phyloP scores from a whole-genome alignment of 2,329 filamentous ascomycete genomes.

The Alternaria brassicicola region DNA sequence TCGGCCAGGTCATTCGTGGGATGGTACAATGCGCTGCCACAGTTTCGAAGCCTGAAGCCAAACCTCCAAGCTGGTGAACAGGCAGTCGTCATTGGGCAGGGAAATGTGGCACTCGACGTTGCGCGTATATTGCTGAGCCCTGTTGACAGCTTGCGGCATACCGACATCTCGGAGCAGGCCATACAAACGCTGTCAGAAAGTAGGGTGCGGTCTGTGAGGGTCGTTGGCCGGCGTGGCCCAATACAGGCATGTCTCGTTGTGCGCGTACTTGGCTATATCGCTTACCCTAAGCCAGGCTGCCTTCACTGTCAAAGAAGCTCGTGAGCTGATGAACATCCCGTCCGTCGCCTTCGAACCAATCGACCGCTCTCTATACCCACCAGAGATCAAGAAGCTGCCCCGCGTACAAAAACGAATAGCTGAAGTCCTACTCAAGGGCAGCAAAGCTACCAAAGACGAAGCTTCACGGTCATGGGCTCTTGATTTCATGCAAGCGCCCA shows the following conservation, averaged over 20 bases:
- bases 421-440: slow-evolving; percentile 80
- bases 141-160: slow-evolving; percentile 73
- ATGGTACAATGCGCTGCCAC: slow-evolving; percentile 97
- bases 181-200: slow-evolving; percentile 74
- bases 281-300: slow-evolving; percentile 65
- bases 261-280: neutral
- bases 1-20: slow-evolving; percentile 94
- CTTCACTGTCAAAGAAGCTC: slow-evolving; percentile 93
- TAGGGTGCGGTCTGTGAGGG: slow-evolving; percentile 76
- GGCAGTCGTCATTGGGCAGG: slow-evolving; percentile 89
- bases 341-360: slow-evolving; percentile 74
- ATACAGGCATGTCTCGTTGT: slow-evolving; percentile 67
- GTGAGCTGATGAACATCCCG: slow-evolving; percentile 82
- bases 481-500: slow-evolving; percentile 82
- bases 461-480: slow-evolving; percentile 78
- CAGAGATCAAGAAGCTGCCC: slow-evolving; percentile 71
- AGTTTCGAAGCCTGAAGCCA: slow-evolving; percentile 74
- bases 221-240: slow-evolving; percentile 89
- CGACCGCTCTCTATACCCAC: slow-evolving; percentile 69
- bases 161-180: slow-evolving; percentile 88
- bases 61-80: slow-evolving; percentile 77
- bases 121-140: slow-evolving; percentile 83
- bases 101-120: slow-evolving; percentile 94
- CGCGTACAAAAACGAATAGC: slow-evolving; percentile 78
- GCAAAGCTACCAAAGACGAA: slow-evolving; percentile 56